These are phyloP conservation scores for Vigna trinervia DNA, from an alignment of 306 rosid genomes.

Conservation along the genomic window DNA sequence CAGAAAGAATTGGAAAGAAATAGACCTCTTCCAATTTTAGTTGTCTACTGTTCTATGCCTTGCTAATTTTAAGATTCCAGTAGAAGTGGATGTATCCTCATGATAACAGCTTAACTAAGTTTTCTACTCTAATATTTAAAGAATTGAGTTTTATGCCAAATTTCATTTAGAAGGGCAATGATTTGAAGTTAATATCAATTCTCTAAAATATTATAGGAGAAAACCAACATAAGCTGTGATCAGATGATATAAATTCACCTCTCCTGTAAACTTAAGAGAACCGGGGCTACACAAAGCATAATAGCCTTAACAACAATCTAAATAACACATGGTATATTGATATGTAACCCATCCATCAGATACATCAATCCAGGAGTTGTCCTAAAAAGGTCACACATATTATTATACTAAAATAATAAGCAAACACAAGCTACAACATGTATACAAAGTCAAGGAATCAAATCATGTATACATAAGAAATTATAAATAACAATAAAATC, in stretches of 20 bases:
- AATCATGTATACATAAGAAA: too few relatives aligned
- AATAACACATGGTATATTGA: slow-evolving; percentile 1
- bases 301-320: background rate
- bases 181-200: slow-evolving; percentile 7
- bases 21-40: background rate
- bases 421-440: slow-evolving; percentile 2
- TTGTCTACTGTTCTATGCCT: background rate
- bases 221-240: slow-evolving; percentile 1
- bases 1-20: background rate
- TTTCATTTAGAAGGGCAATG: background rate
- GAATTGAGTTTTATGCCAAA: background rate
- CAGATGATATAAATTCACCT: slow-evolving; percentile 6
- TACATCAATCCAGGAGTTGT: slow-evolving; percentile 1
- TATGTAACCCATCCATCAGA: slow-evolving; percentile 25
- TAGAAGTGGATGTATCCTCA: too few relatives aligned
- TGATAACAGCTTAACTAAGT: too few relatives aligned
- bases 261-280: background rate
- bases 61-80: too few relatives aligned
- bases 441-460: slow-evolving; percentile 7
- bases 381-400: slow-evolving; percentile 22
- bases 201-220: background rate
- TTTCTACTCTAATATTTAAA: too few relatives aligned
- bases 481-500: too few relatives aligned
- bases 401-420: slow-evolving; percentile 13
- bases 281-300: background rate